These are phyloP conservation scores for Haberlea rhodopensis DNA, from an alignment of 257 asterid genomes.

Conservation along the genomic window DNA sequence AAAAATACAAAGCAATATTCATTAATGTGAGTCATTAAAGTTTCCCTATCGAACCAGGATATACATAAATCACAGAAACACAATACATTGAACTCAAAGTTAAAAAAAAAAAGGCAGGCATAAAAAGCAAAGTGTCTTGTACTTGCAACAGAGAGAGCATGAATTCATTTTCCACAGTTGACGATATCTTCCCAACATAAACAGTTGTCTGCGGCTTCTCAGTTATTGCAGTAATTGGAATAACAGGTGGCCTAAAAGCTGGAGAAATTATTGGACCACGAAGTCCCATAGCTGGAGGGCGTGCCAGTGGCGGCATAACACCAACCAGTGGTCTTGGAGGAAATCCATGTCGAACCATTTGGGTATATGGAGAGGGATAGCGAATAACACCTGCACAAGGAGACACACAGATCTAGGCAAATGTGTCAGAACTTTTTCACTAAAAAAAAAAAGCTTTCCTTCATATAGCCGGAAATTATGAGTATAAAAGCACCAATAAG, in stretches of 20 bases:
- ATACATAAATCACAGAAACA: background rate
- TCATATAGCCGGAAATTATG: slow-evolving; percentile 23
- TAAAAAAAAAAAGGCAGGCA: slow-evolving; percentile 9
- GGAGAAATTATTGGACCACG: slow-evolving; percentile 70
- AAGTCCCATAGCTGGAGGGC: slow-evolving; percentile 67
- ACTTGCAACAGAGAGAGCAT: slow-evolving; percentile 89
- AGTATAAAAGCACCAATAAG: slow-evolving; percentile 44
- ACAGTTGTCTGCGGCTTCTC: slow-evolving; percentile 93
- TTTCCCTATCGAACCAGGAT: slow-evolving; percentile 3
- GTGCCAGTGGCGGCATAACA: slow-evolving; percentile 63
- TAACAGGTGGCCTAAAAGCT: slow-evolving; percentile 52
- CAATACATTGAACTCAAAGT: slow-evolving; percentile 19
- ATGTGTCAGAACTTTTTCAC: slow-evolving; percentile 50
- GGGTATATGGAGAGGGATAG: slow-evolving; percentile 65
- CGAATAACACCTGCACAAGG: slow-evolving; percentile 76
- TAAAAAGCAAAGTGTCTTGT: slow-evolving; percentile 23
- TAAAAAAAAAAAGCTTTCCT: slow-evolving; percentile 24
- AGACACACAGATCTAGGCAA: slow-evolving; percentile 67
- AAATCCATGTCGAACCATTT: slow-evolving; percentile 60
- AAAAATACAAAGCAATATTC: slow-evolving; percentile 31
- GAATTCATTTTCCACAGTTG: slow-evolving; percentile 88
- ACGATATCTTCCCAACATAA: slow-evolving; percentile 85
- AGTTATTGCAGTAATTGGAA: slow-evolving; percentile 38
- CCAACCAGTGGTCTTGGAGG: slow-evolving; percentile 70
- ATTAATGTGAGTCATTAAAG: slow-evolving; percentile 17